These are phyloP conservation scores for Gossypium anomalum DNA, from an alignment of 345 rosid genomes.

Conservation along the genomic window DNA sequence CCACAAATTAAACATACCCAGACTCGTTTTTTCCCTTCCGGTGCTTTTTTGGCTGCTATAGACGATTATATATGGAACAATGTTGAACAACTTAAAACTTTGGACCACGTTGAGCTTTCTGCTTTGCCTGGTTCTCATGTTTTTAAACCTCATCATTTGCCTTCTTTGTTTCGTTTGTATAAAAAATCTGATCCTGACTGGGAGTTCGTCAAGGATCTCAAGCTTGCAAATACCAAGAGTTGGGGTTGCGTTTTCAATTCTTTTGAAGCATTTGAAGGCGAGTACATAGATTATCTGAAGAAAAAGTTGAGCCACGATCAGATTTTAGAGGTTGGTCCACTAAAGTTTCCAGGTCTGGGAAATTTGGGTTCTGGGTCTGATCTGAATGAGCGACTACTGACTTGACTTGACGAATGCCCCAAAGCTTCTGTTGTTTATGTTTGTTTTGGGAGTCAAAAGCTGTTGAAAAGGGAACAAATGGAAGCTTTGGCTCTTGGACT, in stretches of 20 bases:
- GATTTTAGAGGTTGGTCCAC: slow-evolving; percentile 56
- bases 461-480: slow-evolving; percentile 35
- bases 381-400: slow-evolving; percentile 15
- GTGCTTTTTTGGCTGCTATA: slow-evolving; percentile 33
- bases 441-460: slow-evolving; percentile 65
- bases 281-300: slow-evolving; percentile 34
- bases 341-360: slow-evolving; percentile 34
- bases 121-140: slow-evolving; percentile 50
- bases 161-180: slow-evolving; percentile 30
- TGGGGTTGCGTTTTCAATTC: slow-evolving; percentile 48
- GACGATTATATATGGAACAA: slow-evolving; percentile 25
- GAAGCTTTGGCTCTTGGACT: slow-evolving; percentile 49
- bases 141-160: slow-evolving; percentile 47
- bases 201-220: slow-evolving; percentile 26
- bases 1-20: slow-evolving; percentile 30
- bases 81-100: slow-evolving; percentile 10
- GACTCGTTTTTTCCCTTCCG: slow-evolving; percentile 42
- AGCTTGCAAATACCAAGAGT: slow-evolving; percentile 30
- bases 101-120: slow-evolving; percentile 28
- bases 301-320: slow-evolving; percentile 36
- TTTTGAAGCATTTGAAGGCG: slow-evolving; percentile 41
- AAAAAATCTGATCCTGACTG: slow-evolving; percentile 31
- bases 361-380: neutral
- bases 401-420: slow-evolving; percentile 56
- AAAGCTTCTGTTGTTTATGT: slow-evolving; percentile 53